A percentile compares a stretch with the other conserved stretches of the same genome.
These are phyloP conservation scores for Leptomonas seymouri DNA, from an alignment of 208 protist species.

Conservation along the genomic window DNA sequence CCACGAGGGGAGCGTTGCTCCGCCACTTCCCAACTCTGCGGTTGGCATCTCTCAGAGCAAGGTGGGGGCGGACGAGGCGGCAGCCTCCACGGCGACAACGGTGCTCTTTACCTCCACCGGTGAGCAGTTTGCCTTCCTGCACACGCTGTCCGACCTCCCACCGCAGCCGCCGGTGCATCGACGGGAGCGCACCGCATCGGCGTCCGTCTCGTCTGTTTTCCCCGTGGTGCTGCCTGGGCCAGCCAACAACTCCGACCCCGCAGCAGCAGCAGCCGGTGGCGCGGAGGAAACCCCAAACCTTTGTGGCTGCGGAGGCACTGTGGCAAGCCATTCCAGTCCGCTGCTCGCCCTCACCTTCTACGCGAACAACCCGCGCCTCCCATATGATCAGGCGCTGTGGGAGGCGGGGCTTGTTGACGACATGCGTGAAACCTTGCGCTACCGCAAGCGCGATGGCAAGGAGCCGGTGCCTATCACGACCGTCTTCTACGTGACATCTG, in stretches of 20 bases:
- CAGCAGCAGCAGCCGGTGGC: not conserved
- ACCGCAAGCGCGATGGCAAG: conserved; percentile 15
- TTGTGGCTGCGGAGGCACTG: conserved; percentile 12
- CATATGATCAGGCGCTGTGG: conserved; percentile 50
- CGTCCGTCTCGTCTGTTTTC: not conserved
- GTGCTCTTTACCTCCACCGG: conserved; percentile 47
- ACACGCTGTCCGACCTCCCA: conserved; percentile 37
- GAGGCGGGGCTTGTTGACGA: conserved; percentile 27
- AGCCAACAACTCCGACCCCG: not conserved
- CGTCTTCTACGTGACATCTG: conserved; percentile 37
- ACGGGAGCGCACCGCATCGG: not conserved
- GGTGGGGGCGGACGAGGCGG: not conserved
- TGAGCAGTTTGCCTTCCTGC: conserved; percentile 60
- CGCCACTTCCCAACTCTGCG: not conserved
- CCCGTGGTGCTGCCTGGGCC: conserved; percentile 1
- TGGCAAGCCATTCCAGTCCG: conserved; percentile 31
- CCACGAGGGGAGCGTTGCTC: not conserved
- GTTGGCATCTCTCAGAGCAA: conserved; percentile 1
- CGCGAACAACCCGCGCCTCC: conserved; percentile 46
- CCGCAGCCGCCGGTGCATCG: not conserved
- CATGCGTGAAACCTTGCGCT: conserved; percentile 36
- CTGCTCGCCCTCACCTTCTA: conserved; percentile 73
- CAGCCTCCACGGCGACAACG: not conserved
- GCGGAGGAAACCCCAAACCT: conserved; percentile 13
- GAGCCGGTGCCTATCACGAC: conserved; percentile 25